phyloP scores from a whole-genome alignment of 2,329 filamentous ascomycete genomes.

The Didymella lethalis region DNA sequence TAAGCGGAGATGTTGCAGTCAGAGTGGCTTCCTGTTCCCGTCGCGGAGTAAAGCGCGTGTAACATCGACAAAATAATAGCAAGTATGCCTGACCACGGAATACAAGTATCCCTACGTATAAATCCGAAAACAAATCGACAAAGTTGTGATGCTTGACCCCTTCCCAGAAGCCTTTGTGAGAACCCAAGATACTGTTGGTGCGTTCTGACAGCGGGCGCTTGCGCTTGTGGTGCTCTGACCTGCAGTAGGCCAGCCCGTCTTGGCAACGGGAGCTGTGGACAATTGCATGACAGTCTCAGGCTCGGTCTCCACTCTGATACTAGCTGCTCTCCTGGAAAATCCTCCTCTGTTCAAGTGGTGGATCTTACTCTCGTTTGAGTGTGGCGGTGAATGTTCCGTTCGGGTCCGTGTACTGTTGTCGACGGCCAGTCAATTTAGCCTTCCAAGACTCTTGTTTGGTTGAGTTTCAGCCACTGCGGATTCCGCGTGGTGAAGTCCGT shows the following conservation, averaged over 20 bases:
- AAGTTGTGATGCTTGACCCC: neutral
- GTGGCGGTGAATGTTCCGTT: conserved; percentile 4
- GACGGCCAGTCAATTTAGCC: neutral
- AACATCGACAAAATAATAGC: neutral
- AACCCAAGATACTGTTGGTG: neutral
- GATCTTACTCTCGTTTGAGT: neutral
- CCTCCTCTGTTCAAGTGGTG: neutral
- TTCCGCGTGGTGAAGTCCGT: neutral
- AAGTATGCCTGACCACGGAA: neutral
- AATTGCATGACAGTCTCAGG: neutral
- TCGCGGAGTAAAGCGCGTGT: neutral
- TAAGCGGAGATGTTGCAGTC: neutral
- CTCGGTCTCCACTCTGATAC: neutral
- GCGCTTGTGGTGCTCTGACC: neutral
- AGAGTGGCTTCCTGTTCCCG: neutral
- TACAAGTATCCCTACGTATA: neutral
- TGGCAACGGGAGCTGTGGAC: neutral
- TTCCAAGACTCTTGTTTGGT: neutral
- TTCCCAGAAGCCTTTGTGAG: neutral
- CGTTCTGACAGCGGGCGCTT: neutral
- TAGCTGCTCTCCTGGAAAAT: neutral
- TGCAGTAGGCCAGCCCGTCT: neutral
- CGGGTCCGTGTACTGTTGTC: neutral
- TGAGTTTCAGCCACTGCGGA: neutral
- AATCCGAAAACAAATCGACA: neutral